phyloP scores from a whole-genome alignment of 352 stramenopile species.

The Pythium brachiatum region DNA sequence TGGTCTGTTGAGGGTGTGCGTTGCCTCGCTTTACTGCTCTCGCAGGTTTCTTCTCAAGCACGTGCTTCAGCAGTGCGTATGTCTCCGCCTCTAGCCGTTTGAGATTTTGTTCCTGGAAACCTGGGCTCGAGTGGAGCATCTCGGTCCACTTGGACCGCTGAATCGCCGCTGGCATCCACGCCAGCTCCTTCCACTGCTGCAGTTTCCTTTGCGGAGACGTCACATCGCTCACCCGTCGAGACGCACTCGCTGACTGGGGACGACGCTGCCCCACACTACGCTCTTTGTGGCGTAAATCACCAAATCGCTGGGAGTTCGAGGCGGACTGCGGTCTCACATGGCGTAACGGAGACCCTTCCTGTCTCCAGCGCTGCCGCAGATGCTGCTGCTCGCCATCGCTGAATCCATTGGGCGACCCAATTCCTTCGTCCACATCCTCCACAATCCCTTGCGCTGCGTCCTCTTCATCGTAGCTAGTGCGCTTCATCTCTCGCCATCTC shows the following conservation, averaged over 20 bases:
- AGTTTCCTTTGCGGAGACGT: background rate
- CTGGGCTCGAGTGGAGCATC: conserved; percentile 20
- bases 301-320: background rate
- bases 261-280: background rate
- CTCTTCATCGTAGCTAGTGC: background rate
- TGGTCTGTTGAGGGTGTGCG: background rate
- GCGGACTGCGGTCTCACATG: background rate
- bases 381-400: conserved; percentile 9
- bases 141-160: conserved; percentile 27
- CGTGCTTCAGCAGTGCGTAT: conserved; percentile 17
- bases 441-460: conserved; percentile 1
- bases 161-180: conserved; percentile 12
- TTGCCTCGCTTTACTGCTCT: background rate
- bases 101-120: conserved; percentile 20
- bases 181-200: conserved; percentile 2
- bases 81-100: conserved; percentile 24
- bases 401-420: background rate
- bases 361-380: background rate
- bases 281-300: background rate
- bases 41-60: conserved; percentile 4
- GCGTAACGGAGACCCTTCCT: background rate
- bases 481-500: conserved; percentile 9
- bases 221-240: background rate
- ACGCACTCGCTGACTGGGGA: conserved; percentile 17
- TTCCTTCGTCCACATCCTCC: background rate